These are phyloP conservation scores for Acer campestre DNA, from an alignment of 345 rosid species.

Conservation along the genomic window DNA sequence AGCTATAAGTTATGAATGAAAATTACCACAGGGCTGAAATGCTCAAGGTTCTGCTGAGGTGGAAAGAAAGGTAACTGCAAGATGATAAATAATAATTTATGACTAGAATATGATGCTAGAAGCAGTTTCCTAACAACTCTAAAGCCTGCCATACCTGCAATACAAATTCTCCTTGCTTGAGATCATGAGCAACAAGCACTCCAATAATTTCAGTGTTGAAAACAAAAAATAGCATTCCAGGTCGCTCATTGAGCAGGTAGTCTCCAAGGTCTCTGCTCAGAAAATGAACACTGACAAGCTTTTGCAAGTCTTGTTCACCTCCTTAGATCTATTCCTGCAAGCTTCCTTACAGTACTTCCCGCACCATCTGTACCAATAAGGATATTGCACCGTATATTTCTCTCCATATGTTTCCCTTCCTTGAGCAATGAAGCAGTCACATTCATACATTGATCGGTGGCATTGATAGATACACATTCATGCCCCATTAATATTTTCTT, in stretches of 20 bases:
- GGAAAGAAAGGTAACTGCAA: conserved; percentile 88
- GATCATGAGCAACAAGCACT: conserved; percentile 96
- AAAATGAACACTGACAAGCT: conserved; percentile 89
- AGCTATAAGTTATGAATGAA: conserved; percentile 15
- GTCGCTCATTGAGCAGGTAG: conserved; percentile 65
- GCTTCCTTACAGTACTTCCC: conserved; percentile 73
- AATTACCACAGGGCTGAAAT: conserved; percentile 73
- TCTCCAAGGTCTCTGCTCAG: conserved; percentile 76
- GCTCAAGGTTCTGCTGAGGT: conserved; percentile 81
- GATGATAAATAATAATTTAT: conserved; percentile 18
- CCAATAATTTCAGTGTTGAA: conserved; percentile 90
- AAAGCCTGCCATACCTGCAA: conserved; percentile 58
- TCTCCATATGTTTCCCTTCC: conserved; percentile 51
- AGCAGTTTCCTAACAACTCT: conserved; percentile 9
- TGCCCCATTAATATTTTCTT: conserved; percentile 74
- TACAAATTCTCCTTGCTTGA: conserved; percentile 81
- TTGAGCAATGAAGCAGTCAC: conserved; percentile 58
- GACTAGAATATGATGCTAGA: neutral
- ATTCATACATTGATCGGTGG: conserved; percentile 43
- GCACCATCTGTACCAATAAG: conserved; percentile 94
- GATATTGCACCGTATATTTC: conserved; percentile 55
- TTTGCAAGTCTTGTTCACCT: conserved; percentile 86
- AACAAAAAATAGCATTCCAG: conserved; percentile 92
- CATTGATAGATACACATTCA: conserved; percentile 70
- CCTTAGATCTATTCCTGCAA: conserved; percentile 57